phyloP scores from a whole-genome alignment of 768 basidiomycete species.

The Trametes cinnabarina region DNA sequence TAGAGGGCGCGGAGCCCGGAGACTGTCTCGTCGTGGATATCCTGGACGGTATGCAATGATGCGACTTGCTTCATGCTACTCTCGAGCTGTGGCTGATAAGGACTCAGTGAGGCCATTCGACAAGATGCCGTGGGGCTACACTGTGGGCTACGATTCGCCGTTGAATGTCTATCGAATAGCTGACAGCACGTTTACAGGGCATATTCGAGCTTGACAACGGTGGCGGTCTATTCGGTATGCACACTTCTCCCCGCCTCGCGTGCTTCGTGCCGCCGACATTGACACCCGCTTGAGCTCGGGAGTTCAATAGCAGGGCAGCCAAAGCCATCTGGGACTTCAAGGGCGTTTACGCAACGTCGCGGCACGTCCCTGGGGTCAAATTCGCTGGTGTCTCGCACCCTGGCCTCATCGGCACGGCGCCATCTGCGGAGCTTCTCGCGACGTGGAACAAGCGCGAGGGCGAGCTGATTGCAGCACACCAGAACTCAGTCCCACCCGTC shows the following conservation, averaged over 20 bases:
- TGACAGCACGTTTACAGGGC: too few species aligned
- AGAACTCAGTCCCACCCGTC: constrained; percentile 56
- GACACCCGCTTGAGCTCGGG: constrained; percentile 41
- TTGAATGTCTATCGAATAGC: too few species aligned
- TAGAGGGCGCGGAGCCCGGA: constrained; percentile 76
- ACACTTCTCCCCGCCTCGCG: not conserved
- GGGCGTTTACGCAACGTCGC: constrained; percentile 68
- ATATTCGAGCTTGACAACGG: constrained; percentile 76
- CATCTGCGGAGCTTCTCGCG: constrained; percentile 66
- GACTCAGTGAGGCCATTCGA: constrained; percentile 61
- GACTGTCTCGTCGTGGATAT: constrained; percentile 81
- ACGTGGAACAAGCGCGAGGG: constrained; percentile 76
- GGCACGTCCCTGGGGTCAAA: constrained; percentile 76
- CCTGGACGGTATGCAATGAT: constrained; percentile 52
- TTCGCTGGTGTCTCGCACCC: constrained; percentile 80
- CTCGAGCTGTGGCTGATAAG: not conserved
- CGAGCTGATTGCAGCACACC: constrained; percentile 54
- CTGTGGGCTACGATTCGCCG: constrained; percentile 37
- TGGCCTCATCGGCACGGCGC: constrained; percentile 74
- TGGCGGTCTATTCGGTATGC: constrained; percentile 63
- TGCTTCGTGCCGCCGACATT: not conserved
- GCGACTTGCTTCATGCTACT: too few species aligned
- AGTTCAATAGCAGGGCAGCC: constrained; percentile 67
- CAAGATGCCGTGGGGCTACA: constrained; percentile 82
- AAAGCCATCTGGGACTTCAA: constrained; percentile 84